A percentile compares a stretch with the other conserved stretches of the same genome.
phyloP scores from a whole-genome alignment of 2,329 filamentous ascomycete species.

The Hypoxylon sp. region DNA sequence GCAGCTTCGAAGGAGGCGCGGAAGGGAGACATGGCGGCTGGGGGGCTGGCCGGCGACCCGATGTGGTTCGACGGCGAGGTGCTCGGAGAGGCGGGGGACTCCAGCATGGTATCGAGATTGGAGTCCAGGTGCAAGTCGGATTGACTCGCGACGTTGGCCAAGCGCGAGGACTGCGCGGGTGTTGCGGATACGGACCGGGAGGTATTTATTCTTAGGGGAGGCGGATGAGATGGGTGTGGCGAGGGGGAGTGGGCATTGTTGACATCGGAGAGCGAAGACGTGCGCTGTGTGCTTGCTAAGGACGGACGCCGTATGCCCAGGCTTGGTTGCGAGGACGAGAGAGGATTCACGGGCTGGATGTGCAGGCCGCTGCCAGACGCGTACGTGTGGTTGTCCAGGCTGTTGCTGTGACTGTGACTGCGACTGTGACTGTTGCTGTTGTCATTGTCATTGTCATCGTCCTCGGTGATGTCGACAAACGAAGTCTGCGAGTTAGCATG shows the following conservation, averaged over 20 bases:
- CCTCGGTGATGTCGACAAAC: slow-evolving; percentile 58
- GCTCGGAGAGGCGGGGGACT: slow-evolving; percentile 47
- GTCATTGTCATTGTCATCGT: slow-evolving; percentile 61
- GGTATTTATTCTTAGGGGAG: slow-evolving; percentile 50
- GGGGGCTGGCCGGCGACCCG: slow-evolving; percentile 48
- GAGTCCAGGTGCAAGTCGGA: slow-evolving; percentile 57
- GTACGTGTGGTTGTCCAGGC: slow-evolving; percentile 25
- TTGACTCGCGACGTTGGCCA: slow-evolving; percentile 55
- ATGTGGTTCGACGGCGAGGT: slow-evolving; percentile 36
- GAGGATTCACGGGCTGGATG: slow-evolving; percentile 38
- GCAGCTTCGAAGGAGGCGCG: slow-evolving; percentile 65
- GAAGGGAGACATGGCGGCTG: slow-evolving; percentile 59
- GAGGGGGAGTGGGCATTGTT: slow-evolving; percentile 41
- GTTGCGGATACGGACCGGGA: slow-evolving; percentile 44
- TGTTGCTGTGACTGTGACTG: slow-evolving; percentile 48
- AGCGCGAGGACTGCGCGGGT: slow-evolving; percentile 47
- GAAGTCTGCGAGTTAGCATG: slow-evolving; percentile 65
- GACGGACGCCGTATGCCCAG: slow-evolving; percentile 49
- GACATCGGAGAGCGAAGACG: slow-evolving; percentile 51
- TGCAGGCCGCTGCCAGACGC: slow-evolving; percentile 36
- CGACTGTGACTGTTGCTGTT: slow-evolving; percentile 52
- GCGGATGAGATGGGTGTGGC: slow-evolving; percentile 26
- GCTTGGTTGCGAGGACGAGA: slow-evolving; percentile 44
- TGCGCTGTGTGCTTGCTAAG: slow-evolving; percentile 51
- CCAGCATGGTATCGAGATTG: slow-evolving; percentile 48